A percentile compares a stretch with the other conserved stretches of the same genome.
Conservation (phyloP, 306 rosid genomes). For the Dryas alaskensis region DNA sequence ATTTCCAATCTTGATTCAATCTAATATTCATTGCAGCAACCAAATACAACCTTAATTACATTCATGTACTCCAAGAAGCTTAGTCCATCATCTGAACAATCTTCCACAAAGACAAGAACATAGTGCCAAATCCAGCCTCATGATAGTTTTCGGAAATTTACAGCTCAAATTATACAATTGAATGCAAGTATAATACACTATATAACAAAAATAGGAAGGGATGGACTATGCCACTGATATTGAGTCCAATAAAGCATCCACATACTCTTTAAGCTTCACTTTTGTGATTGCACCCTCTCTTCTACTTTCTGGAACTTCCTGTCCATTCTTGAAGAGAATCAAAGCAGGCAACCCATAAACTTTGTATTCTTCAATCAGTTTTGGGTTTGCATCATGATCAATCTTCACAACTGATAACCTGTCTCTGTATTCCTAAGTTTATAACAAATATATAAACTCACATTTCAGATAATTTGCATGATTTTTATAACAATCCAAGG, state of each 20-base stretch:
- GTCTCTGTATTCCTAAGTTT: conserved; percentile 70
- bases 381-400: conserved; percentile 82
- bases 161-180: not conserved
- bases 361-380: conserved; percentile 62
- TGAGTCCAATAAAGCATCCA: conserved; percentile 64
- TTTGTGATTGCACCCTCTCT: conserved; percentile 88
- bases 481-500: not conserved
- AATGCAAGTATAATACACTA: not conserved
- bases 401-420: conserved; percentile 69
- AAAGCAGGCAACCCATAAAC: conserved; percentile 79
- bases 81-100: no score
- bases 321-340: conserved; percentile 71
- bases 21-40: no score
- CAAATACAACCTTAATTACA: no score
- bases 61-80: no score
- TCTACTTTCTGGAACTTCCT: conserved; percentile 76
- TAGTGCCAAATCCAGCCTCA: not conserved
- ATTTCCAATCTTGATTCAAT: no score
- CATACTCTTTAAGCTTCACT: conserved; percentile 62
- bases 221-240: conserved; percentile 47
- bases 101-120: not conserved
- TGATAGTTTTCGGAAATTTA: conserved; percentile 6
- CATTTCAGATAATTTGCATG: not conserved
- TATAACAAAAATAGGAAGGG: not conserved
- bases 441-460: not conserved